Percentiles rank a stretch among this genome's conserved stretches.
These are phyloP conservation scores for Aegilops bicornis DNA, from an alignment of 176 grass and related monocot species.

Conservation along the genomic window DNA sequence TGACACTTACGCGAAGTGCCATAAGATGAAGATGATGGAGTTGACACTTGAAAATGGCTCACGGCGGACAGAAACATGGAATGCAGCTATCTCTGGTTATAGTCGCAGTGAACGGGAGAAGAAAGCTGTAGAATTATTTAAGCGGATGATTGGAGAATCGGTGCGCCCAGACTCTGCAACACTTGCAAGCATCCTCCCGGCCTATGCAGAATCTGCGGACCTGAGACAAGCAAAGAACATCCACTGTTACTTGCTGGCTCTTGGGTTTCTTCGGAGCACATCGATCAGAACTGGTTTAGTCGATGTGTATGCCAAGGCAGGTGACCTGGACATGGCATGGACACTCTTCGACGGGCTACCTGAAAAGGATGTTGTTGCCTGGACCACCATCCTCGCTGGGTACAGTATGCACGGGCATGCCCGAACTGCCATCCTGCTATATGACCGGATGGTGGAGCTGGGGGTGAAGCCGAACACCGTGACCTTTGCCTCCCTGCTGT, in stretches of 20 bases:
- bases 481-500: conserved; percentile 56
- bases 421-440: conserved; percentile 50
- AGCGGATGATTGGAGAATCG: conserved; percentile 51
- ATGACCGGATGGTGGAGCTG: conserved; percentile 42
- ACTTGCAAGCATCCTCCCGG: conserved; percentile 53
- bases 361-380: conserved; percentile 58
- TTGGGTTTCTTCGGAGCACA: conserved; percentile 41
- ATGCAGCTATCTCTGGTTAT: conserved; percentile 64
- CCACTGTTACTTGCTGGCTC: conserved; percentile 49
- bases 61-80: conserved; percentile 53
- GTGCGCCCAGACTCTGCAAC: conserved; percentile 47
- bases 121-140: conserved; percentile 49
- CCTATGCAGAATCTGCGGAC: conserved; percentile 47
- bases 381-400: conserved; percentile 54
- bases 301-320: conserved; percentile 52
- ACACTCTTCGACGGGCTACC: conserved; percentile 47
- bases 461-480: conserved; percentile 50
- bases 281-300: conserved; percentile 45
- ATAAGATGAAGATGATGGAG: conserved; percentile 17
- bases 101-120: neutral
- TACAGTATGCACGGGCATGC: conserved; percentile 56
- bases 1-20: conserved; percentile 46
- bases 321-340: conserved; percentile 44
- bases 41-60: conserved; percentile 42
- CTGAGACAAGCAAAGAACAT: conserved; percentile 43